Conservation (phyloP, 495 filamentous ascomycete genomes). For the Lindgomyces ingoldianus region DNA sequence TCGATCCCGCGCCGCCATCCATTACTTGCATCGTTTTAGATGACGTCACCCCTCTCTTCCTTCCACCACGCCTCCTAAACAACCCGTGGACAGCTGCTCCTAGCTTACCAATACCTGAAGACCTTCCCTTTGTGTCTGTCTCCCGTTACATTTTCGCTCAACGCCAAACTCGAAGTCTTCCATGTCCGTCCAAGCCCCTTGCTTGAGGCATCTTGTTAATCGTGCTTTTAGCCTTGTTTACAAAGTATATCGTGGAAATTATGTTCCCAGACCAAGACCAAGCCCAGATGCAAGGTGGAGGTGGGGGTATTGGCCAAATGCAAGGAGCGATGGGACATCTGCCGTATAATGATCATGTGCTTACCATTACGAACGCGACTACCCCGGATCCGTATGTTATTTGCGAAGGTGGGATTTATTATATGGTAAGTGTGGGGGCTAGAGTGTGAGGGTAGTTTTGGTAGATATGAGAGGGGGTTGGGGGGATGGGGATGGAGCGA, state of each 20-base stretch:
- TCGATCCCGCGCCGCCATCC: too few species aligned
- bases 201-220: background rate
- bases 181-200: background rate
- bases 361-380: constrained; percentile 21
- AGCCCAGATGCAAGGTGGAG: background rate
- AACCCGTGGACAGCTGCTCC: background rate
- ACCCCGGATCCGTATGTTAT: constrained; percentile 31
- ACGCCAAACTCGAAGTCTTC: background rate
- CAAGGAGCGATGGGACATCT: background rate
- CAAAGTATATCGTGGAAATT: background rate
- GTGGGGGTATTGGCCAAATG: background rate
- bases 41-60: background rate
- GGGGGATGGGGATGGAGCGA: too few species aligned
- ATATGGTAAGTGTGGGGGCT: constrained; percentile 30
- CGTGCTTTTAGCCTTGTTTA: background rate
- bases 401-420: constrained; percentile 22
- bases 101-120: too few species aligned
- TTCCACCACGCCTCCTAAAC: background rate
- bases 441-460: too few species aligned
- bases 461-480: too few species aligned
- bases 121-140: too few species aligned
- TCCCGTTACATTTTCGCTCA: too few species aligned
- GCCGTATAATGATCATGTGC: constrained; percentile 27
- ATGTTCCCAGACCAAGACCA: background rate
- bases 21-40: too few species aligned